Percentiles rank a stretch among this genome's conserved stretches.
Evolutionary conservation across 768 basidiomycete genomes (phyloP).

Genomic region (Amylocystis lapponica): DNA sequence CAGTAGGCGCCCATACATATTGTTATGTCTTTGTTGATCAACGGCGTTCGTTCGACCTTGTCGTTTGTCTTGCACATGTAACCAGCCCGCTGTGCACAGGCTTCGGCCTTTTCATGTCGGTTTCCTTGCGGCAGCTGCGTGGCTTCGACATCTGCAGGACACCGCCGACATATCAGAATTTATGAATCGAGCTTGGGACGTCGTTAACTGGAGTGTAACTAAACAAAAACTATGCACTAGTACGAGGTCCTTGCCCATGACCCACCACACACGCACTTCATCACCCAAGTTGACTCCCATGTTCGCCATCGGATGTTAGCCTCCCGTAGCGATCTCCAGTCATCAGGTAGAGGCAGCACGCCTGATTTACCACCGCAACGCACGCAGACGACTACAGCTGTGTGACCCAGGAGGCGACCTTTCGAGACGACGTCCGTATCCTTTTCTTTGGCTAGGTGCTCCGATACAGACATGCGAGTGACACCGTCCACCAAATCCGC

Average conservation of each 20-base stretch:
- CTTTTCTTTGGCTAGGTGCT: constrained; percentile 33
- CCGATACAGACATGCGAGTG: constrained; percentile 34
- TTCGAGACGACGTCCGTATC: constrained; percentile 62
- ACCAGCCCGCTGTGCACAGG: too few species aligned
- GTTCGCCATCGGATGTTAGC: constrained; percentile 44
- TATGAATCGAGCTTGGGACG: too few species aligned
- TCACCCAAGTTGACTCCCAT: constrained; percentile 61
- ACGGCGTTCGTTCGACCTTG: too few species aligned
- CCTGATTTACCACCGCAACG: constrained; percentile 60
- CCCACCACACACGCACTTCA: constrained; percentile 68
- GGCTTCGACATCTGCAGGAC: too few species aligned
- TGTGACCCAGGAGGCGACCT: constrained; percentile 36
- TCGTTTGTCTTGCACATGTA: too few species aligned
- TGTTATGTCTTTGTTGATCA: too few species aligned
- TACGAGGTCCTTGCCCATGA: constrained; percentile 46
- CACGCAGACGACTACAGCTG: constrained; percentile 41
- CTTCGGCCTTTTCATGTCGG: too few species aligned
- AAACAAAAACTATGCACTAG: too few species aligned
- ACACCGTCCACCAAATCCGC: constrained; percentile 64
- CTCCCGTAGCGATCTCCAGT: constrained; percentile 22
- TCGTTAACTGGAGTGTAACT: too few species aligned
- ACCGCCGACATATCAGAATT: too few species aligned
- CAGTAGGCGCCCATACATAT: too few species aligned
- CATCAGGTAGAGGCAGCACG: constrained; percentile 21
- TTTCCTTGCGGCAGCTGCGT: too few species aligned